Conservation (phyloP, 2,329 filamentous ascomycete species). For the Sordariomycetes sp. region DNA sequence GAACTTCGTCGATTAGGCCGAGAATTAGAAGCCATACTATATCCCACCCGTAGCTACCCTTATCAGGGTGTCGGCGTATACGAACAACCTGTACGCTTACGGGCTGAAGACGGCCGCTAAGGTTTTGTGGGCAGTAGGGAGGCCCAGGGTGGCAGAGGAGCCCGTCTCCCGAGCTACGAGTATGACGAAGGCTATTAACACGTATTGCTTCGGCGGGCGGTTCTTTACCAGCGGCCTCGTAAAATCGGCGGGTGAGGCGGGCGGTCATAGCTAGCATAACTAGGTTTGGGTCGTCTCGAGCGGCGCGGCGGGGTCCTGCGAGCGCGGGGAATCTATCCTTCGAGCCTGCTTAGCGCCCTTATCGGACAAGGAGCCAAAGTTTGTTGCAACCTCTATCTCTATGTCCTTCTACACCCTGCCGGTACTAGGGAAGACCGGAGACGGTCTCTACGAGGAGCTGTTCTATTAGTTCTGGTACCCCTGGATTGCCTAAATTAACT, state of each 20-base stretch:
- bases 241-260: slow-evolving; percentile 11
- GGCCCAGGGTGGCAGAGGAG: slow-evolving; percentile 16
- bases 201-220: slow-evolving; percentile 17
- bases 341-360: neutral
- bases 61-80: slow-evolving; percentile 16
- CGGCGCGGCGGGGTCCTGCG: slow-evolving; percentile 10
- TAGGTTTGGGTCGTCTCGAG: slow-evolving; percentile 21
- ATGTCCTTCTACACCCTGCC: slow-evolving; percentile 11
- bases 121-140: slow-evolving; percentile 16
- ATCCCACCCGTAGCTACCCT: slow-evolving; percentile 21
- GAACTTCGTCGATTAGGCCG: slow-evolving; percentile 22
- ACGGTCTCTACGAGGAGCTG: slow-evolving; percentile 5
- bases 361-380: neutral
- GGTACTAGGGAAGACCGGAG: slow-evolving; percentile 6
- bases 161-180: slow-evolving; percentile 13
- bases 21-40: slow-evolving; percentile 15
- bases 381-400: slow-evolving; percentile 3
- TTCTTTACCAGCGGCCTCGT: slow-evolving; percentile 21
- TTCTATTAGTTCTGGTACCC: slow-evolving; percentile 10
- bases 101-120: slow-evolving; percentile 17
- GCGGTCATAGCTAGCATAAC: slow-evolving; percentile 18
- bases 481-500: slow-evolving; percentile 8
- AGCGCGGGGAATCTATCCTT: neutral
- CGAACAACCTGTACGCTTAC: slow-evolving; percentile 19
- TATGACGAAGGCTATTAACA: slow-evolving; percentile 12